These are phyloP conservation scores for Pythium scleroteichum DNA, from an alignment of 352 stramenopile species.

Conservation along the genomic window DNA sequence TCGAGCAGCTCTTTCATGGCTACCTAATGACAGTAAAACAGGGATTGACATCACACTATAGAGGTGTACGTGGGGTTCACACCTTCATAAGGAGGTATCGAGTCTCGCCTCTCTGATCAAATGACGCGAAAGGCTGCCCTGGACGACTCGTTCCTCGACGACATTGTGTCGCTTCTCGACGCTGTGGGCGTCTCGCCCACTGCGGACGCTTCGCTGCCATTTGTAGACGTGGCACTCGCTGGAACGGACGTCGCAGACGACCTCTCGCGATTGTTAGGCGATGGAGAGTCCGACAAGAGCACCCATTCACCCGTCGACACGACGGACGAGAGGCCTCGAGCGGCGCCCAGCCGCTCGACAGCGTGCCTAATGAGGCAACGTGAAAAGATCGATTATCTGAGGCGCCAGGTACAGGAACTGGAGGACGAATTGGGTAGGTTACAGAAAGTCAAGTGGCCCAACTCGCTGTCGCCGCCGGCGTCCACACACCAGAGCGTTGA, in stretches of 20 bases:
- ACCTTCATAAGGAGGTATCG: background rate
- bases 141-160: slow-evolving; percentile 8
- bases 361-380: slow-evolving; percentile 23
- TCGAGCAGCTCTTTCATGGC: background rate
- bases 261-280: background rate
- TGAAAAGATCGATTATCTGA: slow-evolving; percentile 38
- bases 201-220: background rate
- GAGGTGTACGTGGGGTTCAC: background rate
- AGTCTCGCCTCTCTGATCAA: background rate
- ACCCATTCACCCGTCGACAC: background rate
- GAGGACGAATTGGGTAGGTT: slow-evolving; percentile 20
- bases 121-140: background rate
- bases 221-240: background rate
- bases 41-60: background rate
- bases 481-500: background rate
- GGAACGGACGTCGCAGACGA: background rate
- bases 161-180: slow-evolving; percentile 2
- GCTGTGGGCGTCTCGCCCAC: background rate
- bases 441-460: background rate
- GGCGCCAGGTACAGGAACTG: slow-evolving; percentile 29
- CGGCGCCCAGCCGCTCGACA: background rate
- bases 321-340: no score
- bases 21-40: slow-evolving; percentile 7
- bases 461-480: background rate
- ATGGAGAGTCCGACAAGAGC: background rate